phyloP scores from a whole-genome alignment of 2,329 filamentous ascomycete species.

The Botrytis elliptica region DNA sequence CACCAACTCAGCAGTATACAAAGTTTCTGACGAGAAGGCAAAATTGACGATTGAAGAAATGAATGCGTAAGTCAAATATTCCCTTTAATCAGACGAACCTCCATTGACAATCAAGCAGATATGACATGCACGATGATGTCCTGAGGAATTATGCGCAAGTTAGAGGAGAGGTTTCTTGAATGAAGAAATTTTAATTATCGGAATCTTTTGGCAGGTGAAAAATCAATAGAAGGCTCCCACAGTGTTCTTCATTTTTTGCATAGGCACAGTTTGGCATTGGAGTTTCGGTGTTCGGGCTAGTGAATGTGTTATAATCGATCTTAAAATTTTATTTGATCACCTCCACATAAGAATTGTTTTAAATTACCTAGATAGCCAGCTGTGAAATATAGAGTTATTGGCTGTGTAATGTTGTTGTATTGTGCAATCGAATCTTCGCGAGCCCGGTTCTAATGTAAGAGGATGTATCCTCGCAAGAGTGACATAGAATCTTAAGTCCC shows the following conservation, averaged over 20 bases:
- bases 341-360: neutral
- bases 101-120: neutral
- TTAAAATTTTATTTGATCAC: neutral
- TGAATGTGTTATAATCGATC: neutral
- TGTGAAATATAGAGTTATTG: neutral
- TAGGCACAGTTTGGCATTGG: neutral
- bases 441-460: neutral
- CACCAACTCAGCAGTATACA: constrained; percentile 54
- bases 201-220: neutral
- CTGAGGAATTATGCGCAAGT: constrained; percentile 2
- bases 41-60: constrained; percentile 68
- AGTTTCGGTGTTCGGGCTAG: neutral
- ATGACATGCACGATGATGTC: constrained; percentile 13
- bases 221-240: neutral
- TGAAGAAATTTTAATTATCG: neutral
- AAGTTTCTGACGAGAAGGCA: constrained; percentile 58
- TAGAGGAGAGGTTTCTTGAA: neutral
- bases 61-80: constrained; percentile 49
- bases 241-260: neutral
- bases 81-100: neutral
- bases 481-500: neutral
- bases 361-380: neutral
- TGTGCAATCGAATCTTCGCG: neutral
- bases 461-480: neutral
- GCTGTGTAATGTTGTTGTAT: neutral